Evolutionary conservation across 2,329 filamentous ascomycete species (phyloP), one percentile per base, ranked within the genome.

Genomic region (Juglanconis sp.): DNA sequence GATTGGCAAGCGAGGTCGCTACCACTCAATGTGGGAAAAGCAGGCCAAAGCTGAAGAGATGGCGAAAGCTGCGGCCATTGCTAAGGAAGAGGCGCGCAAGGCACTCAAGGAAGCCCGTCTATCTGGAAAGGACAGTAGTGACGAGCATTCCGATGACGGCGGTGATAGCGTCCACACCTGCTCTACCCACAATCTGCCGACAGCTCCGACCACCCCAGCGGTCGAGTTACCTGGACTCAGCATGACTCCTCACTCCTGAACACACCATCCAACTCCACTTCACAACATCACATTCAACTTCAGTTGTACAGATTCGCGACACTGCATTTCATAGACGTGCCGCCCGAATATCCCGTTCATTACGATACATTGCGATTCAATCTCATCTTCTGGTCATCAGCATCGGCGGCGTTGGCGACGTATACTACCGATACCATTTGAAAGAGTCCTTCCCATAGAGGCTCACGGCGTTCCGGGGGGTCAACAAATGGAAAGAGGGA

Each of bases 21-120:
- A 96, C 70, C 84, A 86, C 10, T 87, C 87, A 62, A 93, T 96
- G 86, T 96, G 92, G 92, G 86, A 88, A 64, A 94, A 93, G 74
- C 92, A 96, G 73, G 92, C 90, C 64, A 84, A 88, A 62, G 90
- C 90, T 2, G 89, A 93, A 70, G 83, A 83, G 65, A 90, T 89
- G 5, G 85, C 84, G 3, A 81, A 84, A 59, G 81, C 87, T 69
- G 86, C 85, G 38, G 74, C 76, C 36, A 70, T 73, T 53, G 77
- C 77, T 6, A 77, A 71, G 32, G 68, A 67, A 52, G 77, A 76
- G 58, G 76, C 76, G 13, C 73, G 76, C 63, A 78, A 77, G 68
- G 71, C 79, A 7, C 65, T 84, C 65, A 77, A 77, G 56, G 77
- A 80, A 63, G 81, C 81, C 10, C 81, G 83, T 57, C 79, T 84